Percentiles rank a stretch among this genome's conserved stretches.
Conservation (phyloP, 2,329 filamentous ascomycete species). For the Scedosporium aurantiacum region DNA sequence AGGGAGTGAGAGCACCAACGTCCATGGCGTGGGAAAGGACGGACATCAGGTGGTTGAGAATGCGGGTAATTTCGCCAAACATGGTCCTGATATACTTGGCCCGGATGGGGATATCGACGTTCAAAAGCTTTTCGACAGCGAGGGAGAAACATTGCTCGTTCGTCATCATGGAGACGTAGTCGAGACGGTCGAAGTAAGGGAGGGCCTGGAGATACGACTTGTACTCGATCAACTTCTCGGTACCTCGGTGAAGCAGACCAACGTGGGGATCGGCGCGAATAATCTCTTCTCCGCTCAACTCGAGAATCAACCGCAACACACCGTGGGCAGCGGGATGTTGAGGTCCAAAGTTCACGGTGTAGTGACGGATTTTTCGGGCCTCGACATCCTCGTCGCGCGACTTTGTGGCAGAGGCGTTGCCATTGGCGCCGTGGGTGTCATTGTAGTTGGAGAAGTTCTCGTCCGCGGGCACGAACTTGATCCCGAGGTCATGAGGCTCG, state of each 20-base stretch:
- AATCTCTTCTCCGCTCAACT: slow-evolving; percentile 96
- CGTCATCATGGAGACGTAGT: slow-evolving; percentile 99
- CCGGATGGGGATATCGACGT: slow-evolving; percentile 87
- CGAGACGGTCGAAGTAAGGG: slow-evolving; percentile 96
- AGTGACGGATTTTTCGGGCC: slow-evolving; percentile 86
- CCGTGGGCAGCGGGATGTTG: slow-evolving; percentile 98
- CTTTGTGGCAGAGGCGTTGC: slow-evolving; percentile 9
- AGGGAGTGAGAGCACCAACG: slow-evolving; percentile 92
- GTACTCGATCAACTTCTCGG: slow-evolving; percentile 99
- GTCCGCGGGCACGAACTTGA: slow-evolving; percentile 54
- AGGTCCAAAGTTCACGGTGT: slow-evolving; percentile 98
- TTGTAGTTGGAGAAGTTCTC: slow-evolving; percentile 45
- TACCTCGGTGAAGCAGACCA: slow-evolving; percentile 88
- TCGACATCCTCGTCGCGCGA: slow-evolving; percentile 31
- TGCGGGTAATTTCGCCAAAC: slow-evolving; percentile 88
- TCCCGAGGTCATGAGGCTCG: slow-evolving; percentile 38
- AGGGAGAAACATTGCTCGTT: slow-evolving; percentile 97
- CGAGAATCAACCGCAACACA: slow-evolving; percentile 92
- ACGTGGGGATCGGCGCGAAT: slow-evolving; percentile 94
- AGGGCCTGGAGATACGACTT: slow-evolving; percentile 97
- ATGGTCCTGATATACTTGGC: slow-evolving; percentile 95
- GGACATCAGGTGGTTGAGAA: slow-evolving; percentile 97
- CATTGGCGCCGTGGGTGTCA: slow-evolving; percentile 38
- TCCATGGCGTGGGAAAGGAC: slow-evolving; percentile 97
- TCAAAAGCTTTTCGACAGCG: slow-evolving; percentile 94